Percentiles rank a stretch among this genome's conserved stretches.
Conservation (phyloP, 2,329 filamentous ascomycete genomes). For the Madurella fahalii region DNA sequence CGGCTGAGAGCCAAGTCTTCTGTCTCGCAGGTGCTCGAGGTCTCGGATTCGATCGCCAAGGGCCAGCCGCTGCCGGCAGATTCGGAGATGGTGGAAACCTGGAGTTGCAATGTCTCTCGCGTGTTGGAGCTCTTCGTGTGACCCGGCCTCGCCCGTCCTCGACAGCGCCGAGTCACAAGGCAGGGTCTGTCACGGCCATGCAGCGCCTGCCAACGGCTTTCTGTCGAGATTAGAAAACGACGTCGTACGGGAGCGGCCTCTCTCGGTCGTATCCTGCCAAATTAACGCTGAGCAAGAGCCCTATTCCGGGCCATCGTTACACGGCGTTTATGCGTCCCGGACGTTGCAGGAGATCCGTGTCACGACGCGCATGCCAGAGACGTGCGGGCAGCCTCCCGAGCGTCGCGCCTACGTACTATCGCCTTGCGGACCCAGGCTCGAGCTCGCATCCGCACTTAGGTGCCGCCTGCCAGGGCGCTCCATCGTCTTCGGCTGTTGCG, state of each 20-base stretch:
- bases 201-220: slow-evolving; percentile 6
- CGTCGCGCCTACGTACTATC: too few species aligned
- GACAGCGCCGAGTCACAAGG: neutral
- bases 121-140: neutral
- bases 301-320: slow-evolving; percentile 5
- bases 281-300: slow-evolving; percentile 11
- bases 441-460: too few species aligned
- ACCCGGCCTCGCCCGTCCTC: neutral
- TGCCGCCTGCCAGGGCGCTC: too few species aligned
- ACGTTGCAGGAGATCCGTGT: neutral
- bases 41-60: neutral
- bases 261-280: slow-evolving; percentile 19
- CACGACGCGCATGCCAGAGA: neutral
- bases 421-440: too few species aligned
- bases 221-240: neutral
- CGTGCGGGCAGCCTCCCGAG: neutral
- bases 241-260: neutral
- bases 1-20: too few species aligned
- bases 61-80: neutral
- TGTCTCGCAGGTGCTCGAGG: too few species aligned
- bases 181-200: neutral
- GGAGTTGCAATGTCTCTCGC: neutral
- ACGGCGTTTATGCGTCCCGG: slow-evolving; percentile 11
- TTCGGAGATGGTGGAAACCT: neutral
- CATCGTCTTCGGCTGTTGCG: too few species aligned